Conservation (phyloP, 306 rosid species). For the Lathyrus sativus region DNA sequence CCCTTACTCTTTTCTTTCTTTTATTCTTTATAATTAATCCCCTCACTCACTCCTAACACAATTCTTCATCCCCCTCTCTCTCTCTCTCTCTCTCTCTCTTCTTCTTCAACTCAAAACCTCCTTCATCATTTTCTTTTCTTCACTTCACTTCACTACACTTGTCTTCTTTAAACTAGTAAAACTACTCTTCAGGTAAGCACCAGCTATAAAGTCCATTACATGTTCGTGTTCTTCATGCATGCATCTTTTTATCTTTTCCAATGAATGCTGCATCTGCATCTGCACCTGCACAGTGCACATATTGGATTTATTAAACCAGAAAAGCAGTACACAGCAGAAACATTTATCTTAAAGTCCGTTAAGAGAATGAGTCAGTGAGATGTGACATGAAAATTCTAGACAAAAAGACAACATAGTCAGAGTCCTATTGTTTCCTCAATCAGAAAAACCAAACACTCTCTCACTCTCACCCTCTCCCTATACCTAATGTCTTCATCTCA, state of each 20-base stretch:
- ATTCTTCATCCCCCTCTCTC: slow-evolving; percentile 23
- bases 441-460: slow-evolving; percentile 36
- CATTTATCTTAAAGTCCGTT: slow-evolving; percentile 28
- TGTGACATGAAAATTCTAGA: slow-evolving; percentile 70
- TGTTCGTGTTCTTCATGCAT: background rate
- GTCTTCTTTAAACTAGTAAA: slow-evolving; percentile 37
- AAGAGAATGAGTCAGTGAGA: slow-evolving; percentile 38
- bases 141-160: slow-evolving; percentile 43
- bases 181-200: slow-evolving; percentile 36
- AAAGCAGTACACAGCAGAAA: background rate
- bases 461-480: no score
- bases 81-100: background rate
- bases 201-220: background rate
- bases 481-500: background rate
- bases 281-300: background rate
- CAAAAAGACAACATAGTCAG: slow-evolving; percentile 77
- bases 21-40: slow-evolving; percentile 36
- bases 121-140: slow-evolving; percentile 24
- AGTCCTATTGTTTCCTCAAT: slow-evolving; percentile 44
- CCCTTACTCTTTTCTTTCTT: slow-evolving; percentile 38
- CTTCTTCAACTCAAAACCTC: slow-evolving; percentile 2
- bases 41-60: slow-evolving; percentile 41
- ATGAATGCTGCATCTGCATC: background rate
- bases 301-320: background rate
- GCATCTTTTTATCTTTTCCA: background rate